Evolutionary conservation across 2,329 filamentous ascomycete species (phyloP).

Genomic region (Calonectria hawksworthii): DNA sequence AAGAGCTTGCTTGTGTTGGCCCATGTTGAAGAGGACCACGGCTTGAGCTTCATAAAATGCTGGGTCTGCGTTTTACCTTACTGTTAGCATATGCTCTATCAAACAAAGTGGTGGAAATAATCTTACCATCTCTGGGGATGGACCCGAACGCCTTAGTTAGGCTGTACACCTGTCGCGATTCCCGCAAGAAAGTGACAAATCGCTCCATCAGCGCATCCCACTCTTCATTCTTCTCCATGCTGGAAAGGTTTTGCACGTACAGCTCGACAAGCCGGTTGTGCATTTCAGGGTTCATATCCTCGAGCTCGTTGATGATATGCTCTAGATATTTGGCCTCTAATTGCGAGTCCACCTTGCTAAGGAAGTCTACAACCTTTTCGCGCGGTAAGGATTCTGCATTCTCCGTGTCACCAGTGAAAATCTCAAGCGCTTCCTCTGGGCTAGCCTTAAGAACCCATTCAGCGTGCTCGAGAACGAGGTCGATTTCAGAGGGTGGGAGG

Average conservation of each 20-base stretch:
- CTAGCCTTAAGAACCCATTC: conserved; percentile 86
- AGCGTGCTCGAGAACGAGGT: conserved; percentile 91
- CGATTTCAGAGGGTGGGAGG: conserved; percentile 87
- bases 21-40: conserved; percentile 94
- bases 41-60: conserved; percentile 91
- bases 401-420: conserved; percentile 93
- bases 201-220: conserved; percentile 73
- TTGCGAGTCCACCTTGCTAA: conserved; percentile 76
- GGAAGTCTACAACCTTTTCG: conserved; percentile 79
- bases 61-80: conserved; percentile 70
- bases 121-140: conserved; percentile 83
- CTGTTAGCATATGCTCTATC: background rate
- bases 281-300: conserved; percentile 86
- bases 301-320: conserved; percentile 89
- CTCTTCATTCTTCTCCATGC: conserved; percentile 58
- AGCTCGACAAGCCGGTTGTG: conserved; percentile 87
- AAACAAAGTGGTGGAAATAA: no score
- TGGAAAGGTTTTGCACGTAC: conserved; percentile 69
- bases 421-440: conserved; percentile 85
- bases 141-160: conserved; percentile 81
- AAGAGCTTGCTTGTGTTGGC: conserved; percentile 93
- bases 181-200: conserved; percentile 81
- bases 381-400: conserved; percentile 93
- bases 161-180: conserved; percentile 82
- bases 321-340: conserved; percentile 89